A percentile compares a stretch with the other conserved stretches of the same genome.
These are phyloP conservation scores for Trichoderma virens DNA, from an alignment of 495 filamentous ascomycete genomes.

Conservation along the genomic window DNA sequence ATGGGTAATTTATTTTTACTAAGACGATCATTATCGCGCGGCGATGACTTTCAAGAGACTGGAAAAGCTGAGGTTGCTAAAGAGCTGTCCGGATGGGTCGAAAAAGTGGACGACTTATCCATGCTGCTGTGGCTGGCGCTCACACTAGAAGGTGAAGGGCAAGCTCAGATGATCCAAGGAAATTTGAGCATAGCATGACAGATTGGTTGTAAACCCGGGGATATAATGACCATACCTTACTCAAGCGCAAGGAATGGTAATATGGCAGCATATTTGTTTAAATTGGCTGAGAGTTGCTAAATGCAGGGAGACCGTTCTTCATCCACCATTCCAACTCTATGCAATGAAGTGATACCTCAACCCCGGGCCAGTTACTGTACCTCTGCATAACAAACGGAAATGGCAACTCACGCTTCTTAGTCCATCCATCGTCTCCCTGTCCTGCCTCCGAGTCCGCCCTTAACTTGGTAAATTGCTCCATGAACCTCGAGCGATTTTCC, in stretches of 20 bases:
- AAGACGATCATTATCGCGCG: background rate
- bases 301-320: background rate
- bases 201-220: no score
- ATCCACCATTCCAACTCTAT: background rate
- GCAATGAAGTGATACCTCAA: background rate
- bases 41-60: background rate
- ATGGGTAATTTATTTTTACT: background rate
- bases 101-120: background rate
- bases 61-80: background rate
- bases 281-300: background rate
- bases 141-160: background rate
- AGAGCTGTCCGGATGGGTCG: background rate
- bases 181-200: background rate
- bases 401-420: background rate
- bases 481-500: slow-evolving; percentile 1
- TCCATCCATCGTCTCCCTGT: background rate
- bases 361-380: background rate
- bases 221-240: no score
- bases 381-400: background rate
- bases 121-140: background rate
- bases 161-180: background rate
- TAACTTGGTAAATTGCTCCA: background rate
- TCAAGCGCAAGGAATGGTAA: no score
- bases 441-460: background rate
- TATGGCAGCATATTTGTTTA: no score